Conservation (phyloP, 805 yeast genomes). For the Kuraishia capsulata region DNA sequence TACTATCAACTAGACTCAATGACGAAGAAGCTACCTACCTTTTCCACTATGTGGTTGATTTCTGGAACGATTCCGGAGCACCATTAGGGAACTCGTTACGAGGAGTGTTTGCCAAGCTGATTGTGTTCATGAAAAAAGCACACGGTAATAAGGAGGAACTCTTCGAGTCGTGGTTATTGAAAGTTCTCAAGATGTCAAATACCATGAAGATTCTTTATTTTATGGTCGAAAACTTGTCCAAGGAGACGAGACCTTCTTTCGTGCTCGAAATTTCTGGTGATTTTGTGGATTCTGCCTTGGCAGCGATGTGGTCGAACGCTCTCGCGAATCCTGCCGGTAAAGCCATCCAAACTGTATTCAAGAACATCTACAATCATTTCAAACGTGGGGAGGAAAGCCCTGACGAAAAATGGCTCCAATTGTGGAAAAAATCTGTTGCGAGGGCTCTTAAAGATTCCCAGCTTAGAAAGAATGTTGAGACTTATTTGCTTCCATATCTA, state of each 20-base stretch:
- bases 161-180: conserved; percentile 35
- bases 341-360: conserved; percentile 32
- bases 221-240: conserved; percentile 46
- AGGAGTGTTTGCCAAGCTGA: conserved; percentile 48
- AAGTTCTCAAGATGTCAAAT: conserved; percentile 32
- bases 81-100: conserved; percentile 62
- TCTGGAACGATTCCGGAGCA: conserved; percentile 63
- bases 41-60: conserved; percentile 51
- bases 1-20: conserved; percentile 6
- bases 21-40: conserved; percentile 20
- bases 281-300: conserved; percentile 38
- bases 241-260: conserved; percentile 28
- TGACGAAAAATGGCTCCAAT: conserved; percentile 32
- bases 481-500: conserved; percentile 54
- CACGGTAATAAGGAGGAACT: conserved; percentile 12
- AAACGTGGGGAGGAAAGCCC: conserved; percentile 8
- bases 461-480: conserved; percentile 38
- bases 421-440: conserved; percentile 39
- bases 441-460: conserved; percentile 21
- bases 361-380: conserved; percentile 17
- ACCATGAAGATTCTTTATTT: conserved; percentile 54
- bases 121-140: conserved; percentile 27
- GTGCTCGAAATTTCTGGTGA: conserved; percentile 34
- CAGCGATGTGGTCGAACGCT: conserved; percentile 44
- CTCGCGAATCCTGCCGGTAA: conserved; percentile 63